Conservation (phyloP, 305 asterid species). For the Fraxinus ornus region DNA sequence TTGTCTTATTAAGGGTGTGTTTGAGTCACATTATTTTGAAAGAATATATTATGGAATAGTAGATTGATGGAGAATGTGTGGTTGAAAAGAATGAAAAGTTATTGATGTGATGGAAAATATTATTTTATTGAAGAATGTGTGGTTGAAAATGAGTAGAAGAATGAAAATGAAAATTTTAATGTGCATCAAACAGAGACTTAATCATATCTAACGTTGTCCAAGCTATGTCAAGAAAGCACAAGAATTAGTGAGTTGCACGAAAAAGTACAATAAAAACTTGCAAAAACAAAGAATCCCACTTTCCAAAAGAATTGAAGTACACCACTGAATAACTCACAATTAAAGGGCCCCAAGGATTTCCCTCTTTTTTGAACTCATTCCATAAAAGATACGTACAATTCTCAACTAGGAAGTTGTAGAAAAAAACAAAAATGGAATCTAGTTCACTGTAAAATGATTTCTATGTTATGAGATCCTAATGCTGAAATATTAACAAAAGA, state of each 20-base stretch:
- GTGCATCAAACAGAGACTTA: not conserved
- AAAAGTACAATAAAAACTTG: not conserved
- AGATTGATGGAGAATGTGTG: too few relatives aligned
- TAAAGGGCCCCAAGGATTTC: not conserved
- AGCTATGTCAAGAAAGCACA: not conserved
- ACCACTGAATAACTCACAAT: not conserved
- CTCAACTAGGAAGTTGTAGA: conserved; percentile 14
- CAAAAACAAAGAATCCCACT: not conserved
- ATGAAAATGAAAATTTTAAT: too few relatives aligned
- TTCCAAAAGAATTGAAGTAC: not conserved
- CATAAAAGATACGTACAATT: not conserved
- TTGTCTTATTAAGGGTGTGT: too few relatives aligned
- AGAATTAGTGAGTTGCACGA: not conserved
- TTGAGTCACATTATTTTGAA: too few relatives aligned
- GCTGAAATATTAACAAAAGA: not conserved
- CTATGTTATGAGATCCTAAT: not conserved
- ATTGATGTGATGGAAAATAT: too few relatives aligned
- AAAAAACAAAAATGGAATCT: conserved; percentile 9
- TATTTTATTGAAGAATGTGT: too few relatives aligned
- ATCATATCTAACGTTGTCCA: not conserved
- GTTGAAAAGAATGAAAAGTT: too few relatives aligned
- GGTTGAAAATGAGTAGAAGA: too few relatives aligned
- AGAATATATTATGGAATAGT: too few relatives aligned
- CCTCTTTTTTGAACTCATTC: not conserved
- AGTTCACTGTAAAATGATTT: not conserved